phyloP scores from a whole-genome alignment of 2,329 filamentous ascomycete species.

The Colletotrichum gloeosporioides region DNA sequence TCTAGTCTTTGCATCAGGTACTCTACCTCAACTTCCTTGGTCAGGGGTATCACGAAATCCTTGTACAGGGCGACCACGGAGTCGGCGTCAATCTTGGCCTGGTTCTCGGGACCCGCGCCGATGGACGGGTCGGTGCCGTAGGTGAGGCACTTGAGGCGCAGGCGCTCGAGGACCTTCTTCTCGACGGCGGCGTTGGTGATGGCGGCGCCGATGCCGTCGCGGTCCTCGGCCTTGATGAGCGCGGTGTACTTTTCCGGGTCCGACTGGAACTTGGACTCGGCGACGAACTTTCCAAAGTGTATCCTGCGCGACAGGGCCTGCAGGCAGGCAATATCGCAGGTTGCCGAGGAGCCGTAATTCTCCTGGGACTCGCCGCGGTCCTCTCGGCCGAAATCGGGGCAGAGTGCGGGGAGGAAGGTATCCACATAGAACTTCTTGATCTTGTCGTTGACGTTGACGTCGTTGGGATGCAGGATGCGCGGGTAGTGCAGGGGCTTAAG shows the following conservation, averaged over 20 bases:
- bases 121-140: constrained; percentile 90
- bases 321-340: constrained; percentile 86
- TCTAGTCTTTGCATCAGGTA: constrained; percentile 94
- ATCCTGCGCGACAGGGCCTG: constrained; percentile 91
- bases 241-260: constrained; percentile 81
- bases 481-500: constrained; percentile 91
- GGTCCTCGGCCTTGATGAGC: constrained; percentile 82
- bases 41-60: constrained; percentile 93
- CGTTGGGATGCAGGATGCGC: constrained; percentile 82
- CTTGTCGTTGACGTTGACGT: constrained; percentile 87
- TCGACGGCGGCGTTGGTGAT: constrained; percentile 91
- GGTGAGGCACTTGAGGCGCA: constrained; percentile 88
- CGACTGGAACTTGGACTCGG: constrained; percentile 90
- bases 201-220: constrained; percentile 81
- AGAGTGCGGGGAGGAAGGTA: constrained; percentile 83
- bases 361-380: constrained; percentile 88
- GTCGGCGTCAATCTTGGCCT: constrained; percentile 87
- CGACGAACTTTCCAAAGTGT: constrained; percentile 98
- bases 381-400: constrained; percentile 74
- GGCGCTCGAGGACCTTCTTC: constrained; percentile 85
- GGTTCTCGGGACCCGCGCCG: constrained; percentile 55
- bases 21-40: constrained; percentile 98
- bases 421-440: constrained; percentile 87
- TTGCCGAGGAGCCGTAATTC: constrained; percentile 94
- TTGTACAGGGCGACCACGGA: constrained; percentile 90